Evolutionary conservation across 2,329 filamentous ascomycete genomes (phyloP).

Genomic region (Penicillium sp.): DNA sequence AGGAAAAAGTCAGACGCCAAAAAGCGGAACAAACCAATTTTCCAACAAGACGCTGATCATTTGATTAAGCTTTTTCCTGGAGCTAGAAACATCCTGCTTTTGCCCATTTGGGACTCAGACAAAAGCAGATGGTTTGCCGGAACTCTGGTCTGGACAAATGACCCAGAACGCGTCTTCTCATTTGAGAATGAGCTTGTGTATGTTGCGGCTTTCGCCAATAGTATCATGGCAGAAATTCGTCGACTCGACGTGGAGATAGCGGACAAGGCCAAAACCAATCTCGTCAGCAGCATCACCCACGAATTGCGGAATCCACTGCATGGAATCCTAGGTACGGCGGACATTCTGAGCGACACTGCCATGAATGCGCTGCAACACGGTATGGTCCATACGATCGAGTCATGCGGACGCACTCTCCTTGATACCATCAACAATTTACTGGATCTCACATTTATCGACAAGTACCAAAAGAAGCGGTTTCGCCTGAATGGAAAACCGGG

Average conservation of each 20-base stretch:
- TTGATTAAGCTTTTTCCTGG: too few species aligned
- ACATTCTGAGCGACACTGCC: slow-evolving; percentile 36
- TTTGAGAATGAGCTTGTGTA: slow-evolving; percentile 34
- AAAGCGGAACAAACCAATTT: too few species aligned
- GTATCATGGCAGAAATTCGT: slow-evolving; percentile 38
- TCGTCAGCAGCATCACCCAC: slow-evolving; percentile 39
- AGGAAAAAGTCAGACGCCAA: too few species aligned
- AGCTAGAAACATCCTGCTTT: too few species aligned
- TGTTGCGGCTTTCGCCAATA: slow-evolving; percentile 34
- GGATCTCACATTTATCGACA: neutral
- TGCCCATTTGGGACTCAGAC: too few species aligned
- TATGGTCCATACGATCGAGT: slow-evolving; percentile 42
- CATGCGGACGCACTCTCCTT: slow-evolving; percentile 46
- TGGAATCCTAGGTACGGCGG: slow-evolving; percentile 21
- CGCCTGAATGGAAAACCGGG: too few species aligned
- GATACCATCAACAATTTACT: slow-evolving; percentile 42
- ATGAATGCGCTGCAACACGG: slow-evolving; percentile 34
- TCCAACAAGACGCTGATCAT: too few species aligned
- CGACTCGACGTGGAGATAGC: slow-evolving; percentile 34
- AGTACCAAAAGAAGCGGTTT: neutral
- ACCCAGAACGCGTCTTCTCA: slow-evolving; percentile 31
- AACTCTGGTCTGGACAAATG: slow-evolving; percentile 34
- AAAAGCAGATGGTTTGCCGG: slow-evolving; percentile 33
- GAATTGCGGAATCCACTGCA: slow-evolving; percentile 42
- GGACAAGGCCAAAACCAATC: slow-evolving; percentile 36